phyloP scores from a whole-genome alignment of 2,329 filamentous ascomycete species.

The Trichoderma afroharzianum region DNA sequence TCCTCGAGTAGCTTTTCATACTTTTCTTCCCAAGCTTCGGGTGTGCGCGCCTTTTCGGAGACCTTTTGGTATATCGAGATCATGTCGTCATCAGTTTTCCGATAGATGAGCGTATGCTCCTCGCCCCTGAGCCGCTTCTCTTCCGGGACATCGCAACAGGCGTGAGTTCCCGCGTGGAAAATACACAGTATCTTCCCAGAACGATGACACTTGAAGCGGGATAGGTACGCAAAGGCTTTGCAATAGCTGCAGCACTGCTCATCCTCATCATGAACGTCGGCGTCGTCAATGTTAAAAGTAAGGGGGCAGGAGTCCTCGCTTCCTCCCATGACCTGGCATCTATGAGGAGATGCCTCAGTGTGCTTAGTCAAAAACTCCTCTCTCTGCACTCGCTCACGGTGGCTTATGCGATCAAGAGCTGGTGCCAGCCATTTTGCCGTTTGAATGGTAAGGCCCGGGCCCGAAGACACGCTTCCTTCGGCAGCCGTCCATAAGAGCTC shows the following conservation, averaged over 20 bases:
- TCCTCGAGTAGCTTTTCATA: conserved; percentile 81
- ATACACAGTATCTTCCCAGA: conserved; percentile 81
- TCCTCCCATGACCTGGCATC: conserved; percentile 45
- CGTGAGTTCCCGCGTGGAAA: conserved; percentile 71
- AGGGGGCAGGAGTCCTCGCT: conserved; percentile 55
- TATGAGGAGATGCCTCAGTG: conserved; percentile 50
- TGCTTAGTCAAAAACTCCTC: conserved; percentile 66
- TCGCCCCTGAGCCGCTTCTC: conserved; percentile 64
- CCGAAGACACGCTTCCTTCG: conserved; percentile 63
- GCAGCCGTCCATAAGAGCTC: conserved; percentile 90
- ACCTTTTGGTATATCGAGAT: conserved; percentile 67
- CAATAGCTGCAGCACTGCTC: conserved; percentile 91
- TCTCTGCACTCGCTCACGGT: conserved; percentile 68
- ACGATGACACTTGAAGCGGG: conserved; percentile 80
- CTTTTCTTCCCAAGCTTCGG: conserved; percentile 87
- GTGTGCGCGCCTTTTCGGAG: conserved; percentile 78
- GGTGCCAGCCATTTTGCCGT: conserved; percentile 94
- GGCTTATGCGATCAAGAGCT: conserved; percentile 73
- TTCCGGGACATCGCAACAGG: conserved; percentile 72
- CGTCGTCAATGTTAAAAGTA: conserved; percentile 62
- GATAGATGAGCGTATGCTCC: conserved; percentile 72
- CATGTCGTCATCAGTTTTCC: conserved; percentile 70
- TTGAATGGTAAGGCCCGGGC: conserved; percentile 63
- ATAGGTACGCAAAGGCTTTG: conserved; percentile 88
- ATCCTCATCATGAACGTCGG: conserved; percentile 82